phyloP scores from a whole-genome alignment of 2,329 filamentous ascomycete genomes.

The Diaporthe aspalathi region DNA sequence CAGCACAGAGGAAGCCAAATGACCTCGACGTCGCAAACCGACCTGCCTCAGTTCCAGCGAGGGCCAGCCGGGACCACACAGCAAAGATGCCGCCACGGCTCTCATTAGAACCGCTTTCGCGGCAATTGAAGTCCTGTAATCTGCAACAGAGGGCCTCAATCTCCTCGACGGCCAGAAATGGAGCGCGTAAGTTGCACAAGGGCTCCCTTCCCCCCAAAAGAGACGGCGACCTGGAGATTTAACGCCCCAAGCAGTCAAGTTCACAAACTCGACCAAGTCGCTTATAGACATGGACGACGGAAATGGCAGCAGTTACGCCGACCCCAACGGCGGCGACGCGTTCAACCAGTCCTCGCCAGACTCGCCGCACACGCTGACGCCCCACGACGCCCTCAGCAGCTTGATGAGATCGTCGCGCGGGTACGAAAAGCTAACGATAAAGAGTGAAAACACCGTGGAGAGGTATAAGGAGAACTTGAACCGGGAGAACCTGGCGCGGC shows the following conservation, averaged over 20 bases:
- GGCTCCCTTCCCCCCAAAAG: neutral
- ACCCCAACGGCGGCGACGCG: neutral
- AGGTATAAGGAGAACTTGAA: constrained; percentile 53
- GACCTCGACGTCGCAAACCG: neutral
- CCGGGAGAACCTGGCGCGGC: constrained; percentile 66
- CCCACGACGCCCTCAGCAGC: constrained; percentile 5
- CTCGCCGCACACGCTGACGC: neutral
- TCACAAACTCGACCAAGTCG: constrained; percentile 17
- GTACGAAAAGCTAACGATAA: constrained; percentile 30
- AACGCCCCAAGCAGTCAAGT: constrained; percentile 28
- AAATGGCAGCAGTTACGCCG: constrained; percentile 40
- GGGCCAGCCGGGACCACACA: constrained; percentile 8
- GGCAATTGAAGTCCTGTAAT: constrained; percentile 40
- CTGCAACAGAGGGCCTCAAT: constrained; percentile 36
- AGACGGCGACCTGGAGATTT: neutral
- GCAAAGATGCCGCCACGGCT: constrained; percentile 38
- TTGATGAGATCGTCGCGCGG: constrained; percentile 19
- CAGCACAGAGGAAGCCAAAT: neutral
- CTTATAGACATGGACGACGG: constrained; percentile 35
- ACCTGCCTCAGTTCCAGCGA: neutral
- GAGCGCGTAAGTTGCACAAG: constrained; percentile 27
- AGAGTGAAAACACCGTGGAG: constrained; percentile 51
- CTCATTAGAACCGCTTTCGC: constrained; percentile 36
- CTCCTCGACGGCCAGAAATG: constrained; percentile 36
- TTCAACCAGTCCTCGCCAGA: constrained; percentile 19